These are phyloP conservation scores for Vigna trinervia DNA, from an alignment of 306 rosid species.

Conservation along the genomic window DNA sequence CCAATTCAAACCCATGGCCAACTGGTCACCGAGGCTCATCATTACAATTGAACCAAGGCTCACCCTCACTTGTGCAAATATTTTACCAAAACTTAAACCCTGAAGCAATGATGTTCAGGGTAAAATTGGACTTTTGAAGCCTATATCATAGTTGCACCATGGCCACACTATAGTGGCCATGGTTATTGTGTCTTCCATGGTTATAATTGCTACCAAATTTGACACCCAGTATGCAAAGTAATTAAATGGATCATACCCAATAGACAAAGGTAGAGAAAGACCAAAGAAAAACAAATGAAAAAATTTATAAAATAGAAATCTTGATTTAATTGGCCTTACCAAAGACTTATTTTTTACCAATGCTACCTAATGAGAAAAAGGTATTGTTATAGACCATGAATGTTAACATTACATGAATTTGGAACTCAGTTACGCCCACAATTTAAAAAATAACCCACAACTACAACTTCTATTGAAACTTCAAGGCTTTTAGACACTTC, in stretches of 20 bases:
- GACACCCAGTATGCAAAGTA: not conserved
- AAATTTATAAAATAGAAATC: no score
- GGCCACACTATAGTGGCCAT: not conserved
- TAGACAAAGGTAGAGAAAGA: constrained; percentile 4
- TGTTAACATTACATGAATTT: not conserved
- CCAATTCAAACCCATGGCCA: not conserved
- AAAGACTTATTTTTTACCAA: not conserved
- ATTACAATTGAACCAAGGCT: not conserved
- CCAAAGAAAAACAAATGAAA: not conserved
- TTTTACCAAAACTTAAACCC: not conserved
- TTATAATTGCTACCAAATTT: not conserved
- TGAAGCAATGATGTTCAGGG: not conserved
- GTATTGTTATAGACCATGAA: not conserved
- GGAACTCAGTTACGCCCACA: not conserved
- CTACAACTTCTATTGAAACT: no score
- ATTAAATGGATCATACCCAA: not conserved
- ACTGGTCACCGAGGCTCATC: not conserved
- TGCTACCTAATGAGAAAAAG: not conserved
- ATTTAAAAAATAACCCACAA: not conserved
- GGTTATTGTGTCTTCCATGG: no score
- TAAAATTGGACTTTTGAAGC: not conserved
- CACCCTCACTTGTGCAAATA: not conserved
- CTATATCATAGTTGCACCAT: not conserved
- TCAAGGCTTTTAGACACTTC: not conserved
- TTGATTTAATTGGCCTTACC: not conserved